Evolutionary conservation across 2,329 filamentous ascomycete genomes (phyloP).

Genomic region (Phyllosticta ampelicida): DNA sequence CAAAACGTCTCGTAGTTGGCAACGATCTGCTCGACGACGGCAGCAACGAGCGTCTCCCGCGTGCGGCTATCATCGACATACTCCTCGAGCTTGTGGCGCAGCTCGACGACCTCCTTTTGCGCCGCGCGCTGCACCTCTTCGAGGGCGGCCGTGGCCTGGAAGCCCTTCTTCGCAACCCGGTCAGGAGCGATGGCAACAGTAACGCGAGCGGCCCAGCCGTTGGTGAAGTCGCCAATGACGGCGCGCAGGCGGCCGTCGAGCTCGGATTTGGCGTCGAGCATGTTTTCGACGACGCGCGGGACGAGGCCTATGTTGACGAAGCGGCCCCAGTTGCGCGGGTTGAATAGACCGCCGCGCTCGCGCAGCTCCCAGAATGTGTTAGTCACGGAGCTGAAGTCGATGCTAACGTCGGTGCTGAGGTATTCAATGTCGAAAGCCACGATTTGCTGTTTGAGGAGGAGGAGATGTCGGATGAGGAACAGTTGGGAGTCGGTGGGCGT

Average conservation of each 20-base stretch:
- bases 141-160: conserved; percentile 14
- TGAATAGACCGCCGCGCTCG: conserved; percentile 54
- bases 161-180: conserved; percentile 14
- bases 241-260: conserved; percentile 51
- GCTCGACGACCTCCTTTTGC: conserved; percentile 46
- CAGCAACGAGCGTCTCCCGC: conserved; percentile 54
- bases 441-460: conserved; percentile 91
- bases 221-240: conserved; percentile 58
- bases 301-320: conserved; percentile 48
- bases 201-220: conserved; percentile 46
- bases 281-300: conserved; percentile 58
- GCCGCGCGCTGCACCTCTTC: conserved; percentile 37
- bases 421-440: conserved; percentile 89
- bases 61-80: conserved; percentile 56
- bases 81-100: conserved; percentile 48
- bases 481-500: conserved; percentile 66
- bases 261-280: conserved; percentile 61
- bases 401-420: conserved; percentile 48
- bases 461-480: conserved; percentile 88
- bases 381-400: conserved; percentile 56
- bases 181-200: conserved; percentile 34
- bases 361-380: conserved; percentile 58
- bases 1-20: conserved; percentile 52
- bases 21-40: conserved; percentile 53
- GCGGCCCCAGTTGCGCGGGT: conserved; percentile 50